Evolutionary conservation across 2,329 filamentous ascomycete species (phyloP), one percentile per base, ranked within the genome.

Genomic region (Neophaeococcomyces aloes): DNA sequence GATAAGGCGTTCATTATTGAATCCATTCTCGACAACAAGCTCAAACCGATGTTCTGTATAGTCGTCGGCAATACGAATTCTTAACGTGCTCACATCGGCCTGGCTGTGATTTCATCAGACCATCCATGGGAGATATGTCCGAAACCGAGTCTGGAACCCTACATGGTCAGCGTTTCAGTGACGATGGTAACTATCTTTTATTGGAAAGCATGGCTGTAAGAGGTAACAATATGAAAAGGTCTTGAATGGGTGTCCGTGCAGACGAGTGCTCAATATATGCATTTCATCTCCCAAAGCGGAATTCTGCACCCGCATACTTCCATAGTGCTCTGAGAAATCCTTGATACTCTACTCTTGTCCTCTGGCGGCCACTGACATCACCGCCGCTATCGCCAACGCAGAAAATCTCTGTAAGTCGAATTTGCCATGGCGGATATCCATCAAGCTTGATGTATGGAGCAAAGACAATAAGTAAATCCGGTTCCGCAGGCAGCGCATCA

Each of bases 381-480:
- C 60, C 60, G 42, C 59, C 61, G 0, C 62, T 64, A 46, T 65
- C 61, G 4, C 67, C 65, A 3, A 75, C 75, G 61, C 69, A 77
- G 60, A 88, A 95, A 46, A 98, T 95, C 70, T 98, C 91, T 0
- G 88, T 95, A 59, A 98, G 68, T 33, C 91, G 77, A 49, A 96
- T 76, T 65, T 95, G 91, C 91, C 91, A 98, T 1, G 91, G 91
- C 7, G 91, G 91, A 61, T 96, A 98, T 7, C 91, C 87, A 42
- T 86, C 81, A 34, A 98, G 66, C 60, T 87, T 81, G 42, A 96
- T 78, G 38, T 79, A 78, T 3, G 88, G 85, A 1, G 83, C 79
- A 61, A 98, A 98, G 7, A 94, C 68, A 43, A 98, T 76, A 46
- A 98, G 68, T 11, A 98, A 70, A 60, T 96, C 88, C 2, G 91